phyloP scores from a whole-genome alignment of 2,329 filamentous ascomycete species.

The Pseudogymnoascus sp. region DNA sequence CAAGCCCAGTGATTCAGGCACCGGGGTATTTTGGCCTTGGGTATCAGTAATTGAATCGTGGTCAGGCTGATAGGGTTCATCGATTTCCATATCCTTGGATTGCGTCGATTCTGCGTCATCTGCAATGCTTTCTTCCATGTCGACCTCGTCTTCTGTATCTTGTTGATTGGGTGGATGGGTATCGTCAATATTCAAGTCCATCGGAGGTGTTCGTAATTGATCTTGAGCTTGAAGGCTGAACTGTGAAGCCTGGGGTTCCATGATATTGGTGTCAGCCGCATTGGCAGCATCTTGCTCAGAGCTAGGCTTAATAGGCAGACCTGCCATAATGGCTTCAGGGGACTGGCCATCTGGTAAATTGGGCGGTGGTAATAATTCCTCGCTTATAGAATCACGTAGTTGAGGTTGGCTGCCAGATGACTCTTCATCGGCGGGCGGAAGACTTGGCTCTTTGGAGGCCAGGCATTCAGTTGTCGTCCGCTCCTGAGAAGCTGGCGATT shows the following conservation, averaged over 20 bases:
- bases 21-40: not conserved
- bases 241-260: not conserved
- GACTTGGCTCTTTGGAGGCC: slow-evolving; percentile 1
- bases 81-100: slow-evolving; percentile 5
- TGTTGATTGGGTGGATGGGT: slow-evolving; percentile 13
- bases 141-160: slow-evolving; percentile 15
- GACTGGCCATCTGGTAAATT: not conserved
- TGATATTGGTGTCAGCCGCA: not conserved
- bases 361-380: not conserved
- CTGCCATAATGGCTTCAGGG: not conserved
- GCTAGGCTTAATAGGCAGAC: not conserved
- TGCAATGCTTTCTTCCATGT: slow-evolving; percentile 14
- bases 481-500: not conserved
- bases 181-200: not conserved
- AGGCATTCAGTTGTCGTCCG: not conserved
- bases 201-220: not conserved
- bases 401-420: not conserved
- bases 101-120: slow-evolving; percentile 1
- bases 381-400: not conserved
- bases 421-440: not conserved
- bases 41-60: not conserved
- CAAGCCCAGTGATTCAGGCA: not conserved
- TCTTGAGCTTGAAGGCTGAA: not conserved
- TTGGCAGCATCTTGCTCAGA: not conserved
- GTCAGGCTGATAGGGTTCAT: not conserved